A percentile compares a stretch with the other conserved stretches of the same genome.
Conservation (phyloP, 148 eudicot genomes). For the Amaranthus hypochondriacus region DNA sequence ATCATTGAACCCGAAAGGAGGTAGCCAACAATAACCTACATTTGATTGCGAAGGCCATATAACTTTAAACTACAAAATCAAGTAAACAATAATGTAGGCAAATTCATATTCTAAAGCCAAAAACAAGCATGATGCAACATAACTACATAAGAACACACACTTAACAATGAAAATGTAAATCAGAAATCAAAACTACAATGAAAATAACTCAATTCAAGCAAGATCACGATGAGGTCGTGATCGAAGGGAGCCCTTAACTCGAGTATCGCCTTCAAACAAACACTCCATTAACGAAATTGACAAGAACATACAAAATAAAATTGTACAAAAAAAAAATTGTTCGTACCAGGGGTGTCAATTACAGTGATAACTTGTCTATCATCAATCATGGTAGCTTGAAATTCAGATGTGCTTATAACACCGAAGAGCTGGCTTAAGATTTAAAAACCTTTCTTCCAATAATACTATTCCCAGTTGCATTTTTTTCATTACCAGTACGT, state of each 20-base stretch:
- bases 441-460: conserved; percentile 54
- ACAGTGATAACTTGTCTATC: conserved; percentile 82
- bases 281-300: too few species aligned
- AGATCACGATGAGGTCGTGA: too few species aligned
- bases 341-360: conserved; percentile 77
- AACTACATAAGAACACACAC: background rate
- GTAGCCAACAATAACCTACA: conserved; percentile 94
- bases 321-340: too few species aligned
- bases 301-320: too few species aligned
- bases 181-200: too few species aligned
- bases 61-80: background rate
- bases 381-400: conserved; percentile 47
- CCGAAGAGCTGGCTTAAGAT: conserved; percentile 56
- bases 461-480: conserved; percentile 83
- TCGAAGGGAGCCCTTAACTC: too few species aligned
- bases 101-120: background rate
- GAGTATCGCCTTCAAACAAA: too few species aligned
- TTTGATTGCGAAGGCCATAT: conserved; percentile 11
- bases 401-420: conserved; percentile 70
- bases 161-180: too few species aligned
- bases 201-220: too few species aligned
- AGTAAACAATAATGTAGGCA: background rate
- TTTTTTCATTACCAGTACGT: conserved; percentile 79
- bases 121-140: background rate
- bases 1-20: conserved; percentile 93